These are phyloP conservation scores for Lentinula guzmanii DNA, from an alignment of 768 basidiomycete species.

Conservation along the genomic window DNA sequence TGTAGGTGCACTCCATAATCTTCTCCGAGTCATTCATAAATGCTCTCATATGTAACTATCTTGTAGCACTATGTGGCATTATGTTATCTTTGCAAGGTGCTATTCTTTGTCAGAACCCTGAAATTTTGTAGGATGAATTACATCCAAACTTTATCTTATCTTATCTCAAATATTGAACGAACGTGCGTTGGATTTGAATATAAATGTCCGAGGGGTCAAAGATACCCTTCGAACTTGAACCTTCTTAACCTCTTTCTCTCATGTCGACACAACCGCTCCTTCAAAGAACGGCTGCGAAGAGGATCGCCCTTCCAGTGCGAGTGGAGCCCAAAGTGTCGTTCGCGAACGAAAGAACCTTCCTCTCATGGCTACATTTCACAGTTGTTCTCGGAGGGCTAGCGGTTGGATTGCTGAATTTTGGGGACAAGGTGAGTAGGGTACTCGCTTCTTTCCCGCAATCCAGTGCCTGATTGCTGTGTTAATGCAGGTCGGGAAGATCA, in stretches of 20 bases:
- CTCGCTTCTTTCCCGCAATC: neutral
- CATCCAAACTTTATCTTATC: neutral
- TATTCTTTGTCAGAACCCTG: too few species aligned
- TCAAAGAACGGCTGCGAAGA: slow-evolving; percentile 89
- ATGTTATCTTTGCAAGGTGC: neutral
- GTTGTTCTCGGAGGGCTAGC: slow-evolving; percentile 96
- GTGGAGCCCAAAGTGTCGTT: slow-evolving; percentile 89
- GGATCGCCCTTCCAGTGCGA: slow-evolving; percentile 93
- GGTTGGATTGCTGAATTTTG: slow-evolving; percentile 95
- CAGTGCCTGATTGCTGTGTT: slow-evolving; percentile 2
- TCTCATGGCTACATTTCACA: slow-evolving; percentile 98
- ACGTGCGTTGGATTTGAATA: neutral
- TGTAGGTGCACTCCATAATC: neutral
- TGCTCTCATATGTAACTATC: neutral
- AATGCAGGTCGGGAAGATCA: slow-evolving; percentile 83
- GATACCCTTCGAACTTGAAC: neutral
- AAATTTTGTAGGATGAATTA: too few species aligned
- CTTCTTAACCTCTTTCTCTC: slow-evolving; percentile 11
- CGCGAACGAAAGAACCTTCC: slow-evolving; percentile 91
- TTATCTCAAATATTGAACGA: neutral
- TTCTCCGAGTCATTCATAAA: neutral
- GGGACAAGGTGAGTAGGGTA: slow-evolving; percentile 68
- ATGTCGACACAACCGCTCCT: slow-evolving; percentile 99
- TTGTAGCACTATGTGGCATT: neutral
- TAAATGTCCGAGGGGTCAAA: neutral